Evolutionary conservation across 345 rosid species (phyloP).

Genomic region (Corymbia maculata): DNA sequence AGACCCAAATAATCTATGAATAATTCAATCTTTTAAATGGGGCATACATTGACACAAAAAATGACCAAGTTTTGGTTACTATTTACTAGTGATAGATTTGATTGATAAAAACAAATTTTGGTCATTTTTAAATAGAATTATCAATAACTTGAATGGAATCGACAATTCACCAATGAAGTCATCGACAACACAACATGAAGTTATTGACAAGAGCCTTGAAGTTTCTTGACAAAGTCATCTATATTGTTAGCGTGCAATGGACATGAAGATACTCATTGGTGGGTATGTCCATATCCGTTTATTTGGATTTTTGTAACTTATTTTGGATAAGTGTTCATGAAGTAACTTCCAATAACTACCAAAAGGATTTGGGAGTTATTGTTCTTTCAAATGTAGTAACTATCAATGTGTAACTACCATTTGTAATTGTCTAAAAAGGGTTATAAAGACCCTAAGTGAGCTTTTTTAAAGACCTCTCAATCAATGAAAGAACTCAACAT

Average conservation of each 20-base stretch:
- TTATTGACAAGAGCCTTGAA: not conserved
- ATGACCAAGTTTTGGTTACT: too few species aligned
- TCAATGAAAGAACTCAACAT: not conserved
- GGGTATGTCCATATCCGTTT: not conserved
- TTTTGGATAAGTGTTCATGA: not conserved
- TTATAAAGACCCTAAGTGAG: not conserved
- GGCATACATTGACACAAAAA: too few species aligned
- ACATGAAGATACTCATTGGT: not conserved
- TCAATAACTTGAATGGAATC: too few species aligned
- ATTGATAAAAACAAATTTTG: too few species aligned
- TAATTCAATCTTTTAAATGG: too few species aligned
- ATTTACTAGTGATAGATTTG: too few species aligned
- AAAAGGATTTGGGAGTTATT: not conserved
- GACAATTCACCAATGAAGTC: not conserved
- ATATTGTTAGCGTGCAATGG: not conserved
- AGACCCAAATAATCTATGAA: too few species aligned
- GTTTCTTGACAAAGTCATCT: not conserved
- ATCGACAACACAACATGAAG: not conserved
- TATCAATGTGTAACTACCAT: not conserved
- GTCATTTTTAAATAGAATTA: too few species aligned
- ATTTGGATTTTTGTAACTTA: too few species aligned
- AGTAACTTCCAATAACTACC: not conserved
- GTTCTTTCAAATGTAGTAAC: not conserved
- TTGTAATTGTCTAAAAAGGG: not conserved
- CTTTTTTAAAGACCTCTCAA: not conserved